Percentiles rank a stretch among this genome's conserved stretches.
Evolutionary conservation across 139 green algal genomes (phyloP).

Genomic region (Haematococcus sp.): DNA sequence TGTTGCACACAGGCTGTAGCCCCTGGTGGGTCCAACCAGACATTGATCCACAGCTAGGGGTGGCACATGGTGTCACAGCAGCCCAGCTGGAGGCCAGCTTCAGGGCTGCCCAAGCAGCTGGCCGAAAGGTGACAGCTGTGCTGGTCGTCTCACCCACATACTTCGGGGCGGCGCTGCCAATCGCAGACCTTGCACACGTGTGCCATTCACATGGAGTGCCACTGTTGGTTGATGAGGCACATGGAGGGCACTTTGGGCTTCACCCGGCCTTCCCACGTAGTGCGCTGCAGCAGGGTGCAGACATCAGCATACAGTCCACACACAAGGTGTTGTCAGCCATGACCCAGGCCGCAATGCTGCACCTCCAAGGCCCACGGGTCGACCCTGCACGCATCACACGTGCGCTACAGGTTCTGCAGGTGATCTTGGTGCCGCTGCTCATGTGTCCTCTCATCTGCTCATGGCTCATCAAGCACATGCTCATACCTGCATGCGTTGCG

Average conservation of each 20-base stretch:
- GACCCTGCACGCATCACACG: conserved; percentile 14
- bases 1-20: conserved; percentile 25
- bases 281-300: conserved; percentile 70
- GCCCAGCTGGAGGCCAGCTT: conserved; percentile 46
- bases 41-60: conserved; percentile 36
- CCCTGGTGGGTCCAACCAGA: conserved; percentile 51
- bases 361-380: conserved; percentile 43
- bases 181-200: conserved; percentile 44
- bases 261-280: conserved; percentile 22
- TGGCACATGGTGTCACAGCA: conserved; percentile 62
- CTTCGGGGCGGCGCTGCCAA: conserved; percentile 64
- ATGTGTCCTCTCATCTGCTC: too few species aligned
- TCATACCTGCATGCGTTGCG: too few species aligned
- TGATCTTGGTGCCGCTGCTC: background rate
- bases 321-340: conserved; percentile 88
- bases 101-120: conserved; percentile 8
- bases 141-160: conserved; percentile 90
- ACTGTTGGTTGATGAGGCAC: conserved; percentile 91
- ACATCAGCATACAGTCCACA: conserved; percentile 84
- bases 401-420: conserved; percentile 57
- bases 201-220: conserved; percentile 61
- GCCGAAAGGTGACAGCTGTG: conserved; percentile 47
- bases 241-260: conserved; percentile 83
- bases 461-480: too few species aligned
- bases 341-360: conserved; percentile 93